Percentiles rank a stretch among this genome's conserved stretches.
phyloP scores from a whole-genome alignment of 345 rosid species.

The Cardamine chenopodiifolia region DNA sequence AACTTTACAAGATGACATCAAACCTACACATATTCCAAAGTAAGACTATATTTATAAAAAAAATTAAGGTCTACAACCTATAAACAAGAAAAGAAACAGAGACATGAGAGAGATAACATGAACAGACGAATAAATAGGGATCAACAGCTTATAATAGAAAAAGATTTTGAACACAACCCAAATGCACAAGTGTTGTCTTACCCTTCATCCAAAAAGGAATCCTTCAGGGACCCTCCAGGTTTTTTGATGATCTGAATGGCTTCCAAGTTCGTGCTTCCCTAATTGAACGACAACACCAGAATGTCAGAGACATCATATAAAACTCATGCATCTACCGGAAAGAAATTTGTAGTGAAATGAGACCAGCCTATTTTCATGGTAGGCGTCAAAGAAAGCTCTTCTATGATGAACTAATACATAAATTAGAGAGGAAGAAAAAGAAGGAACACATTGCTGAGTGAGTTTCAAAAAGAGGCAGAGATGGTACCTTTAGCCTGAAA shows the following conservation, averaged over 20 bases:
- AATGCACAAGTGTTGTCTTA: slow-evolving; percentile 39
- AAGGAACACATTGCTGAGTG: background rate
- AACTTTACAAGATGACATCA: background rate
- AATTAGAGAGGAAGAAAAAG: background rate
- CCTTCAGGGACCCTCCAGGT: slow-evolving; percentile 92
- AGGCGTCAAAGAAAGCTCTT: background rate
- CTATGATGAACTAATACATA: background rate
- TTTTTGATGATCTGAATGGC: slow-evolving; percentile 95
- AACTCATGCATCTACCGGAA: background rate
- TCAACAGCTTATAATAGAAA: background rate
- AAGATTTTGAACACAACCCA: background rate
- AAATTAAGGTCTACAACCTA: background rate
- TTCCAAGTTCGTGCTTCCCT: slow-evolving; percentile 99
- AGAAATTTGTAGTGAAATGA: background rate
- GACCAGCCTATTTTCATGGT: background rate
- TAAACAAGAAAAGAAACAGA: background rate
- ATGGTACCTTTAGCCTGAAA: slow-evolving; percentile 74
- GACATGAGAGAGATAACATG: background rate
- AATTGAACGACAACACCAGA: slow-evolving; percentile 8
- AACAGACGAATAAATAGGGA: slow-evolving; percentile 4
- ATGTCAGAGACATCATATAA: slow-evolving; percentile 8
- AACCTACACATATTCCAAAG: background rate
- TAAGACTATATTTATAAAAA: background rate
- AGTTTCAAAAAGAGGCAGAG: slow-evolving; percentile 3
- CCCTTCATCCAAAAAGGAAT: slow-evolving; percentile 99